Evolutionary conservation across 225 moss, liverwort and hornwort species (phyloP).

Genomic region (Ulota crispa): DNA sequence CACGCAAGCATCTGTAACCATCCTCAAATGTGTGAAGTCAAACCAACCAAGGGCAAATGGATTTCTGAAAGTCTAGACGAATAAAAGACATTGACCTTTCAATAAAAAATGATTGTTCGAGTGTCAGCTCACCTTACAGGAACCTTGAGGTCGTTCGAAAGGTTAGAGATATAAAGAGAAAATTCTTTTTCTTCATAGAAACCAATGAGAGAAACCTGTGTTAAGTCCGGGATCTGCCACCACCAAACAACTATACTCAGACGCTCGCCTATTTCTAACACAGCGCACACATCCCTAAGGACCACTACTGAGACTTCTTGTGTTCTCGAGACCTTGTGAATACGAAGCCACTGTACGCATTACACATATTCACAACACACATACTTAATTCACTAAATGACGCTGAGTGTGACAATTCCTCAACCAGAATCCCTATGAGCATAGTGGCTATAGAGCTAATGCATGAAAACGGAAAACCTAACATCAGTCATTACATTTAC

Average conservation of each 20-base stretch:
- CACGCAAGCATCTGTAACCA: slow-evolving; percentile 75
- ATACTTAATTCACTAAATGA: not conserved
- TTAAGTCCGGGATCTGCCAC: slow-evolving; percentile 89
- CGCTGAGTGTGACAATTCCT: not conserved
- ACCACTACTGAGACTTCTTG: not conserved
- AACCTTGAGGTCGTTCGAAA: slow-evolving; percentile 91
- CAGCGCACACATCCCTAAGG: not conserved
- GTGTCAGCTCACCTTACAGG: slow-evolving; percentile 73
- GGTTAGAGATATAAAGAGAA: slow-evolving; percentile 86
- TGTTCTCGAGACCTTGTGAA: not conserved
- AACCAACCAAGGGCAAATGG: slow-evolving; percentile 1
- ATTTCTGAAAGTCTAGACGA: not conserved
- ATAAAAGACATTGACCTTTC: not conserved
- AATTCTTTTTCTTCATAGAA: slow-evolving; percentile 96
- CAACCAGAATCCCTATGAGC: not conserved
- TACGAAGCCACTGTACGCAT: not conserved
- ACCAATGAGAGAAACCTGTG: slow-evolving; percentile 87
- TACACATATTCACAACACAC: not conserved
- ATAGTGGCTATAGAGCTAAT: not conserved
- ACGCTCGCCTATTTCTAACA: slow-evolving; percentile 1
- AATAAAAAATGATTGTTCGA: slow-evolving; percentile 8
- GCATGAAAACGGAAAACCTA: not conserved
- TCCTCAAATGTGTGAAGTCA: slow-evolving; percentile 14
- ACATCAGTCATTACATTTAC: not conserved
- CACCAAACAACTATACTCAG: slow-evolving; percentile 16